phyloP scores from a whole-genome alignment of 495 filamentous ascomycete species.

The Terfezia claveryi region DNA sequence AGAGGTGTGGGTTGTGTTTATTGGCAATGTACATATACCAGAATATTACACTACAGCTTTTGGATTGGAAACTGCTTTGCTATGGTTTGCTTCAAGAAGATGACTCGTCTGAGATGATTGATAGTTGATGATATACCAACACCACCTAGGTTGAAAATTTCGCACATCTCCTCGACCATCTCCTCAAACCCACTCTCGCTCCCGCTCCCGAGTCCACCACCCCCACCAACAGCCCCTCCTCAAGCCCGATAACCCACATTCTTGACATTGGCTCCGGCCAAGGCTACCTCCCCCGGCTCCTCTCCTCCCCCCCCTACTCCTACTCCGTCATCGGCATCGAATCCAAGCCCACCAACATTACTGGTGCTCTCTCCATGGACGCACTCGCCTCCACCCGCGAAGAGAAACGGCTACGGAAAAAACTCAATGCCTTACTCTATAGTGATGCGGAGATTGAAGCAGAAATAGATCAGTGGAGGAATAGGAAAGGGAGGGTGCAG shows the following conservation, averaged over 20 bases:
- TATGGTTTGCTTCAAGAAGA: no score
- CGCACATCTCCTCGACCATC: slow-evolving; percentile 24
- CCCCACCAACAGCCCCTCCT: slow-evolving; percentile 7
- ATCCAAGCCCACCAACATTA: slow-evolving; percentile 62
- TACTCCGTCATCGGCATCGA: slow-evolving; percentile 79
- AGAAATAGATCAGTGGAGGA: slow-evolving; percentile 13
- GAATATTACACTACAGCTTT: no score
- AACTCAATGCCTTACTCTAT: slow-evolving; percentile 1
- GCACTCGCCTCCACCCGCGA: slow-evolving; percentile 45
- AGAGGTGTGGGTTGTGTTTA: no score
- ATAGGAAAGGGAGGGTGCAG: slow-evolving; percentile 37
- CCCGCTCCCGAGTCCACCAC: not conserved
- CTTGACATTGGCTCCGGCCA: slow-evolving; percentile 93
- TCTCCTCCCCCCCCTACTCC: slow-evolving; percentile 63
- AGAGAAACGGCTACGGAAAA: slow-evolving; percentile 37
- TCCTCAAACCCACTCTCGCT: slow-evolving; percentile 19
- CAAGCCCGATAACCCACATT: slow-evolving; percentile 48
- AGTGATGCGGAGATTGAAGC: slow-evolving; percentile 15
- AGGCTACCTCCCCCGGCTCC: slow-evolving; percentile 74
- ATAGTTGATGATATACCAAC: no score
- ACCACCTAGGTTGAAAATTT: slow-evolving; percentile 21
- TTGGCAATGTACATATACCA: no score
- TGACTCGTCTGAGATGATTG: no score
- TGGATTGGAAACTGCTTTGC: no score
- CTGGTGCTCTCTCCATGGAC: slow-evolving; percentile 65